These are phyloP conservation scores for Leptosphaerulina australis DNA, from an alignment of 2,329 filamentous ascomycete genomes.

Conservation along the genomic window DNA sequence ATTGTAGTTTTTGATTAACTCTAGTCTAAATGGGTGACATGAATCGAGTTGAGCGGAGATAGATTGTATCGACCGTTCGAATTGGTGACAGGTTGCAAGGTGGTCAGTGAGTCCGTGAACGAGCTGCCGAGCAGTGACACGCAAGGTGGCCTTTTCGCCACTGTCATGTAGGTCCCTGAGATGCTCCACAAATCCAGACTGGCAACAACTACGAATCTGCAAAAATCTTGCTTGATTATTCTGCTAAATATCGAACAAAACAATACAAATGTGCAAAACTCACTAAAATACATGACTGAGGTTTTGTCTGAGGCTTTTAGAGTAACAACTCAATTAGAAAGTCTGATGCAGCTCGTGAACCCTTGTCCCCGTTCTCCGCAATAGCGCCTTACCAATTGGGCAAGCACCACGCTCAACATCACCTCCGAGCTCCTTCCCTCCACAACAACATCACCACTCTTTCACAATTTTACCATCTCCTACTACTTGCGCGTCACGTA, in stretches of 20 bases:
- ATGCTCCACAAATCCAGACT: conserved; percentile 7
- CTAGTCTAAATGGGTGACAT: not conserved
- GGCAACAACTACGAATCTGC: not conserved
- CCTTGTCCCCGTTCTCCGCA: conserved; percentile 18
- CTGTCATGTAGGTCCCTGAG: conserved; percentile 21
- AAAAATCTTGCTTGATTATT: not conserved
- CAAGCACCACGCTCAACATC: conserved; percentile 32
- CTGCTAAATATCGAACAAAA: not conserved
- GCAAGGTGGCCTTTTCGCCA: conserved; percentile 30
- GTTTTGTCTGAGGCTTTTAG: not conserved
- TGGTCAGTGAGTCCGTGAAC: conserved; percentile 20
- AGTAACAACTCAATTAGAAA: not conserved
- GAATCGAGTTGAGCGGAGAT: conserved; percentile 7
- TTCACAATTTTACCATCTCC: conserved; percentile 9
- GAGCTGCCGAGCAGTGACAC: conserved; percentile 20
- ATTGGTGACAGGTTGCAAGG: conserved; percentile 17
- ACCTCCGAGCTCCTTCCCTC: conserved; percentile 30
- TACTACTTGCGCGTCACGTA: not conserved
- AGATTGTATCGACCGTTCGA: conserved; percentile 3
- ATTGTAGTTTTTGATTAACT: not conserved
- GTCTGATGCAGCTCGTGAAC: conserved; percentile 21
- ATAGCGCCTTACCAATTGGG: conserved; percentile 30
- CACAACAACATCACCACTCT: conserved; percentile 25
- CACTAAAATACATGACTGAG: not conserved
- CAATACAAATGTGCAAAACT: not conserved